These are phyloP conservation scores for Aureobasidium lini DNA, from an alignment of 2,329 filamentous ascomycete genomes.

Conservation along the genomic window DNA sequence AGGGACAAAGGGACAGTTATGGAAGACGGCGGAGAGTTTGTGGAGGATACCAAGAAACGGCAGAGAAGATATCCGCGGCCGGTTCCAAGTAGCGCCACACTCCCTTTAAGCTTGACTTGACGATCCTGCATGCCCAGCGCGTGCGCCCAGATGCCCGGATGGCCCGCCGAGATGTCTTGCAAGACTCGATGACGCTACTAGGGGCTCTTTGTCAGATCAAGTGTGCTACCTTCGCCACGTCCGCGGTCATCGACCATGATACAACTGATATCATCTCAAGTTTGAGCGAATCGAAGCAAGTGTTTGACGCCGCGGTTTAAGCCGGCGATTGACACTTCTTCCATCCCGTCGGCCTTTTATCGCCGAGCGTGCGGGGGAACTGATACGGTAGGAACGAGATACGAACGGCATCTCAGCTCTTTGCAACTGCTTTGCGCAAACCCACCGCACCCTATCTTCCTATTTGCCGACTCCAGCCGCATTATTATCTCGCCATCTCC, in stretches of 20 bases:
- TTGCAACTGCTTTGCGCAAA: background rate
- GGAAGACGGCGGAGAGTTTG: slow-evolving; percentile 2
- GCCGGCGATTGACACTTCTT: background rate
- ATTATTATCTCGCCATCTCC: background rate
- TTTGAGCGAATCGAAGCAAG: background rate
- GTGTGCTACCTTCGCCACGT: background rate
- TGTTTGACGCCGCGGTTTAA: background rate
- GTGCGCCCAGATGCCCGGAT: background rate
- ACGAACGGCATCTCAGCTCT: slow-evolving; percentile 4
- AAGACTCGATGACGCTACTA: slow-evolving; percentile 8
- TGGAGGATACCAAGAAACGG: background rate
- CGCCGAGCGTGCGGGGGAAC: slow-evolving; percentile 3
- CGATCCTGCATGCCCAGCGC: slow-evolving; percentile 10
- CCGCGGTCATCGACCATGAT: background rate
- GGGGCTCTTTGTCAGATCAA: background rate
- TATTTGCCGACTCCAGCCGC: background rate
- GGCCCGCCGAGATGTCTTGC: background rate
- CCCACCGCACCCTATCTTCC: background rate
- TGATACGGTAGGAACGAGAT: slow-evolving; percentile 4
- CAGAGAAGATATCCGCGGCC: slow-evolving; percentile 4
- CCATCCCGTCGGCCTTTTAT: background rate
- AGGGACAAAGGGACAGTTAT: slow-evolving; percentile 4
- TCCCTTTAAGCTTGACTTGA: slow-evolving; percentile 11
- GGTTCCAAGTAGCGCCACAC: slow-evolving; percentile 4
- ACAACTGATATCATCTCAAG: background rate